phyloP scores from a whole-genome alignment of 345 rosid genomes.

The Odontarrhena argentea region DNA sequence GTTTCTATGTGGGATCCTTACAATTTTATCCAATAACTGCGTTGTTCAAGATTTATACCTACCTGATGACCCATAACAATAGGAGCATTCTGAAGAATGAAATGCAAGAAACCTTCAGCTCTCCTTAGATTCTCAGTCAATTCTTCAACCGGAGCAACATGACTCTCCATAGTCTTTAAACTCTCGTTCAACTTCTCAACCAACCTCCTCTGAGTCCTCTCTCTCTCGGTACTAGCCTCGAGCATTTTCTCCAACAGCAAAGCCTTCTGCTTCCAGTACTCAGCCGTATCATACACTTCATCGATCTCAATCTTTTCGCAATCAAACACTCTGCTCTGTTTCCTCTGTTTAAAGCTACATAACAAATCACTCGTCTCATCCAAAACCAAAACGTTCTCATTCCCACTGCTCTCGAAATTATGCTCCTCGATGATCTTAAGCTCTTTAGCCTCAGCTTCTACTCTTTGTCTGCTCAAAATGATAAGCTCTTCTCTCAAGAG shows the following conservation, averaged over 20 bases:
- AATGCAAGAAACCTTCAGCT: constrained; percentile 79
- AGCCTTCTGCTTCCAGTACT: constrained; percentile 71
- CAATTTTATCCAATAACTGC: no score
- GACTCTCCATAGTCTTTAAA: constrained; percentile 64
- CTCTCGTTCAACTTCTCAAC: constrained; percentile 71
- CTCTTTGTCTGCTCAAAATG: constrained; percentile 58
- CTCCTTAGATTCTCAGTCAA: constrained; percentile 72
- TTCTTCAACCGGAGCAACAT: constrained; percentile 81
- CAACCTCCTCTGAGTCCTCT: constrained; percentile 62
- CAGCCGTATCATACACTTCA: constrained; percentile 64
- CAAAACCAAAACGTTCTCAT: constrained; percentile 60
- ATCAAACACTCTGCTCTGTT: constrained; percentile 50
- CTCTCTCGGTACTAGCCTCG: constrained; percentile 76
- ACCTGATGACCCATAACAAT: constrained; percentile 88
- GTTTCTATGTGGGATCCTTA: constrained; percentile 45
- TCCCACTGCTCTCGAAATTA: constrained; percentile 65
- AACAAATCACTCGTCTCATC: constrained; percentile 60
- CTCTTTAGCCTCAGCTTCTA: constrained; percentile 68
- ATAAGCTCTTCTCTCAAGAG: constrained; percentile 73
- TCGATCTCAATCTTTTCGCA: constrained; percentile 62
- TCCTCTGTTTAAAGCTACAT: constrained; percentile 57
- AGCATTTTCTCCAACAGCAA: constrained; percentile 59
- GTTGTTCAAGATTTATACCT: background rate
- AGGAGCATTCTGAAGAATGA: constrained; percentile 81
- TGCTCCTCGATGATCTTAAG: constrained; percentile 78